A percentile compares a stretch with the other conserved stretches of the same genome.
Evolutionary conservation across 148 eudicot genomes (phyloP).

Genomic region (Vaccinium darrowii): DNA sequence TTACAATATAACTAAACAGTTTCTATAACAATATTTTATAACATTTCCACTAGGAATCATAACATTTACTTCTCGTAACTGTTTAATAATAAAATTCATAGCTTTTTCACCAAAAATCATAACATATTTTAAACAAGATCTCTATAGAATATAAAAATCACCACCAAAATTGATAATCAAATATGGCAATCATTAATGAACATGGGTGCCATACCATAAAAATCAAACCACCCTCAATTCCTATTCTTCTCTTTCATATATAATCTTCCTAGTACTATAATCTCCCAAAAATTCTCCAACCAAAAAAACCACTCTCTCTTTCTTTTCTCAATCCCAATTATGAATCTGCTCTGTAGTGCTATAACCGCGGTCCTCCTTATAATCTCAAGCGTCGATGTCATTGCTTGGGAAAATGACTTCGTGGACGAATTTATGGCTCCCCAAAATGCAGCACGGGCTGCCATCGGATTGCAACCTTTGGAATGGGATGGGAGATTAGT

Average conservation of each 20-base stretch:
- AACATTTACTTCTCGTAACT: too few species aligned
- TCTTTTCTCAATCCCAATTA: background rate
- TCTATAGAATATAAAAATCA: background rate
- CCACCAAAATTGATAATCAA: background rate
- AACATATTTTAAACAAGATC: background rate
- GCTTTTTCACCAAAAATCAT: too few species aligned
- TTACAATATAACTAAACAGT: too few species aligned
- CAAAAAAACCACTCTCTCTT: background rate
- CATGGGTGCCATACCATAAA: constrained; percentile 46
- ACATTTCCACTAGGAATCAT: too few species aligned
- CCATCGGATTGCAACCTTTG: constrained; percentile 46
- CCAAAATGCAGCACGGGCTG: constrained; percentile 61
- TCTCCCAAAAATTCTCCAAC: background rate
- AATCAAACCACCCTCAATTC: constrained; percentile 9
- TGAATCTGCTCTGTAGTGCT: constrained; percentile 11
- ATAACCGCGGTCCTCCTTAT: constrained; percentile 14
- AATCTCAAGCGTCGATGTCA: constrained; percentile 16
- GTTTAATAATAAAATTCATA: too few species aligned
- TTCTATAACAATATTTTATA: too few species aligned
- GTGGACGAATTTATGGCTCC: constrained; percentile 37
- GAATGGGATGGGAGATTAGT: constrained; percentile 60
- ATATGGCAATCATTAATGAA: constrained; percentile 58
- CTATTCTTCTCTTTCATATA: constrained; percentile 2
- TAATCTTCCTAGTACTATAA: background rate
- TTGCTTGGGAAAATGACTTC: background rate